These are phyloP conservation scores for Geotrichum aggregatum DNA, from an alignment of 1,139 yeast genomes.

Conservation along the genomic window DNA sequence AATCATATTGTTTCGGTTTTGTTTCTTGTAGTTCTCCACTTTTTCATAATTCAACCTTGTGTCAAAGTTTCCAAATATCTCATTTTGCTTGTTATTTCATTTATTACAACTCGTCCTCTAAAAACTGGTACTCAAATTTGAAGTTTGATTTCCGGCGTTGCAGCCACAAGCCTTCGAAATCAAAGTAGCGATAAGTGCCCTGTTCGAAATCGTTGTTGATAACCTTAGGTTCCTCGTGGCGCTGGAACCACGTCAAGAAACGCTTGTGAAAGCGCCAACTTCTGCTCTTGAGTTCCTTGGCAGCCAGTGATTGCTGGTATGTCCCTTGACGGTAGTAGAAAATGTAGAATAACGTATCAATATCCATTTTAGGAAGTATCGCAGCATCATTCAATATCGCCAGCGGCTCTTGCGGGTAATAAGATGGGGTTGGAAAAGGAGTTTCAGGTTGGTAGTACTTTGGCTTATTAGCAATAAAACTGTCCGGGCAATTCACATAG, in stretches of 20 bases:
- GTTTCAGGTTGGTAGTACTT: constrained; percentile 66
- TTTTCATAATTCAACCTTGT: neutral
- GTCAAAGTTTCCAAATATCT: no score
- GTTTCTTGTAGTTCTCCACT: neutral
- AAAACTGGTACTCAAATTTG: constrained; percentile 49
- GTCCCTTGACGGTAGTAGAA: constrained; percentile 77
- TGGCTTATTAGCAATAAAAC: constrained; percentile 85
- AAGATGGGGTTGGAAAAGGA: constrained; percentile 86
- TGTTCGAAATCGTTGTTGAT: constrained; percentile 46
- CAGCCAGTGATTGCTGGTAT: constrained; percentile 74
- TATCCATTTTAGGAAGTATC: constrained; percentile 67
- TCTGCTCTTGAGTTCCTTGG: constrained; percentile 71
- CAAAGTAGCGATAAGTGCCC: constrained; percentile 75
- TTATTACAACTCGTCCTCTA: constrained; percentile 42
- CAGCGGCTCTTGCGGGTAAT: constrained; percentile 86
- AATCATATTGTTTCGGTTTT: neutral
- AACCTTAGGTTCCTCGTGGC: constrained; percentile 54
- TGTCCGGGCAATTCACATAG: constrained; percentile 85
- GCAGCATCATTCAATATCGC: constrained; percentile 40
- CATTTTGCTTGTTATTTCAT: no score
- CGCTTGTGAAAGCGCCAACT: constrained; percentile 85
- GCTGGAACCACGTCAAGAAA: constrained; percentile 78
- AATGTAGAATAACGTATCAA: constrained; percentile 86
- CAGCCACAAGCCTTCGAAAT: constrained; percentile 85
- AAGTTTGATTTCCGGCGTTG: constrained; percentile 72